A percentile compares a stretch with the other conserved stretches of the same genome.
phyloP scores from a whole-genome alignment of 1,284 basidiomycete genomes.

The Lentinula novae-zelandiae region DNA sequence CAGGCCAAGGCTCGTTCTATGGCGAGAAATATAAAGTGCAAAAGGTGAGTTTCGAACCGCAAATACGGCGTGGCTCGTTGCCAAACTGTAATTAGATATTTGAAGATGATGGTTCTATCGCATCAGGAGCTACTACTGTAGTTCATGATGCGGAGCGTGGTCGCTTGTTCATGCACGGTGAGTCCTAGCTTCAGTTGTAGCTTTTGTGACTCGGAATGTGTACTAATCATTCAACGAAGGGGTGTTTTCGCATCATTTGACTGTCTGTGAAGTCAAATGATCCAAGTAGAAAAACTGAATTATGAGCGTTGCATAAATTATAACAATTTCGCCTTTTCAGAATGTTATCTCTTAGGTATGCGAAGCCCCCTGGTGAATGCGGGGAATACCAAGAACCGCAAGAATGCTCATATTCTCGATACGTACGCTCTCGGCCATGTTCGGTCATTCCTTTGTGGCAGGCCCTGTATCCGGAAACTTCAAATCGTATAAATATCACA shows the following conservation, averaged over 20 bases:
- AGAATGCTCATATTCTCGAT: neutral
- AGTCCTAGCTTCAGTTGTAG: constrained; percentile 7
- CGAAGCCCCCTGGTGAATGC: too few relatives aligned
- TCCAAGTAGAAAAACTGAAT: neutral
- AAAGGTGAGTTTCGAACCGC: constrained; percentile 36
- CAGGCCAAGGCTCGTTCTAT: constrained; percentile 46
- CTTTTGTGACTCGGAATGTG: neutral
- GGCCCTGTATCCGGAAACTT: neutral
- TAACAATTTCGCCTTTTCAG: too few relatives aligned
- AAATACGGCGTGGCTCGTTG: neutral
- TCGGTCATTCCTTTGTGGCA: neutral
- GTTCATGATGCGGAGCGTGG: constrained; percentile 47
- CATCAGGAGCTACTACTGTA: constrained; percentile 48
- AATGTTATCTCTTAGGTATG: too few relatives aligned
- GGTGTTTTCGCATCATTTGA: neutral
- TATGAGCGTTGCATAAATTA: neutral
- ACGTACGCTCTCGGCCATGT: neutral
- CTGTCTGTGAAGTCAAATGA: neutral
- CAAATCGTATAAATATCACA: neutral
- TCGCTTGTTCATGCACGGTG: constrained; percentile 54
- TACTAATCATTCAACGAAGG: neutral
- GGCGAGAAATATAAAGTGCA: constrained; percentile 62
- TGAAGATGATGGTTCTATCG: constrained; percentile 57
- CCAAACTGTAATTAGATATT: constrained; percentile 38
- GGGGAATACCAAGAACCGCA: too few relatives aligned